phyloP scores from a whole-genome alignment of 176 grass and related monocot genomes.

The Oryza australiensis region DNA sequence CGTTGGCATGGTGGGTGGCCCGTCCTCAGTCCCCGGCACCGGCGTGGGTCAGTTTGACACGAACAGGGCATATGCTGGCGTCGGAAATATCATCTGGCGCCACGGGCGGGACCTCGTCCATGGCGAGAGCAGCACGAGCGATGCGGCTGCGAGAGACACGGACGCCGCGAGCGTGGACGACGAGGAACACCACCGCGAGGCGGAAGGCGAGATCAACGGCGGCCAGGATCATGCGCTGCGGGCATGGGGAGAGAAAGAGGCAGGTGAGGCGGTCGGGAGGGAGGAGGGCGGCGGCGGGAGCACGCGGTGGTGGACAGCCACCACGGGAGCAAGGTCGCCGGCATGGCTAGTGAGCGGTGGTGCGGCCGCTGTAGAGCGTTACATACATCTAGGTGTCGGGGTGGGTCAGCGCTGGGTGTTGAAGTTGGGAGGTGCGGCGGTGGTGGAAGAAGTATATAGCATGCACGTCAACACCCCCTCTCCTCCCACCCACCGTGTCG shows the following conservation, averaged over 20 bases:
- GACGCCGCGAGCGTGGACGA: constrained; percentile 26
- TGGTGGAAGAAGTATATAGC: too few relatives aligned
- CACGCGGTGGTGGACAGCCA: constrained; percentile 43
- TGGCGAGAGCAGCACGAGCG: constrained; percentile 40
- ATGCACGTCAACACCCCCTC: too few relatives aligned
- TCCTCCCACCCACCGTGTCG: too few relatives aligned
- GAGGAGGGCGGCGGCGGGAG: constrained; percentile 20
- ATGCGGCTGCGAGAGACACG: constrained; percentile 22
- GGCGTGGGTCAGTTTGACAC: constrained; percentile 53
- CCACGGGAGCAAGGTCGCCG: constrained; percentile 26
- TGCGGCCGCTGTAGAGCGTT: not conserved
- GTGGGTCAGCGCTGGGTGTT: not conserved
- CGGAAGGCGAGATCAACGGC: constrained; percentile 44
- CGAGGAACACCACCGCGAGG: constrained; percentile 4
- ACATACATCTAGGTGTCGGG: not conserved
- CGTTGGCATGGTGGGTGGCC: too few relatives aligned
- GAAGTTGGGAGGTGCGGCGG: too few relatives aligned
- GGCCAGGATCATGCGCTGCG: constrained; percentile 44
- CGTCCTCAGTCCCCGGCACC: not conserved
- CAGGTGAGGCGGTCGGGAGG: constrained; percentile 19
- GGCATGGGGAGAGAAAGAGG: constrained; percentile 43
- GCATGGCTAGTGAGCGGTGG: not conserved
- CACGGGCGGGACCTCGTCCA: constrained; percentile 46
- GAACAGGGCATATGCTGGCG: constrained; percentile 38
- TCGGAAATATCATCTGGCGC: constrained; percentile 42